Evolutionary conservation across 2,329 filamentous ascomycete genomes (phyloP).

Genomic region (Chrysoporthe cubensis): DNA sequence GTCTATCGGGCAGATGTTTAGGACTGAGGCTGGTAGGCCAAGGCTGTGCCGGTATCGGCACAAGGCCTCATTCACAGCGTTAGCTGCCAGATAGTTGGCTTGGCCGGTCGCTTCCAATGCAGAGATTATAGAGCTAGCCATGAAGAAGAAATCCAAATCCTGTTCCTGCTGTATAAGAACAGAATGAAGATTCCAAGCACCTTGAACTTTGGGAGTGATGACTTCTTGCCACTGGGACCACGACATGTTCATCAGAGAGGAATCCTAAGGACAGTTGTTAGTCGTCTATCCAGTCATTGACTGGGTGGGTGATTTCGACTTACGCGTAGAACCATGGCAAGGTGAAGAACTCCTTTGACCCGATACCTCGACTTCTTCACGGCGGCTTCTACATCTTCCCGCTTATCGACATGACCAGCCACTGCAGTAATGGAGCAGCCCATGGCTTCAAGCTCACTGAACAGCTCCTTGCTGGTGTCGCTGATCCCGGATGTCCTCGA

Average conservation of each 20-base stretch:
- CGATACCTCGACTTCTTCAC: neutral
- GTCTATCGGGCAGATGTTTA: constrained; percentile 42
- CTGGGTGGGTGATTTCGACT: too few species aligned
- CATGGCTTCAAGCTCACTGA: constrained; percentile 9
- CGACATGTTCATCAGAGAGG: constrained; percentile 32
- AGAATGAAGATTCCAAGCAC: constrained; percentile 21
- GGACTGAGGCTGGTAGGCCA: constrained; percentile 39
- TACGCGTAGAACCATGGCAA: constrained; percentile 13
- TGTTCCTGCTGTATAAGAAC: constrained; percentile 34
- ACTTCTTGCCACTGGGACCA: constrained; percentile 36
- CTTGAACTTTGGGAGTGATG: constrained; percentile 27
- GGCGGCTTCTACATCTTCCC: constrained; percentile 5
- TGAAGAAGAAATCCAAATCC: constrained; percentile 30
- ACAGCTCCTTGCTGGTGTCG: neutral
- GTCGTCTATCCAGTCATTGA: too few species aligned
- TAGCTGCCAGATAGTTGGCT: constrained; percentile 36
- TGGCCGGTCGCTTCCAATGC: constrained; percentile 11
- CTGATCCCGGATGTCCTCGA: neutral
- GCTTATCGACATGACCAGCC: constrained; percentile 5
- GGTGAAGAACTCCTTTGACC: constrained; percentile 13
- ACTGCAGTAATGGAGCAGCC: constrained; percentile 12
- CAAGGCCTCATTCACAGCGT: constrained; percentile 42
- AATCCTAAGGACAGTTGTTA: neutral
- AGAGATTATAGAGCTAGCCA: constrained; percentile 6
- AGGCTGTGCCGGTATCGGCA: constrained; percentile 38